phyloP scores from a whole-genome alignment of 176 grass and related monocot genomes.

The maize (Zea mays) region Zm-B73-REFERENCE-NAM-5.0 NC_050096.1:176945501-176946000 shows the following conservation, averaged over 20 bases:
- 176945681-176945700: constrained; percentile 32
- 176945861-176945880: constrained; percentile 49
- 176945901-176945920: constrained; percentile 30
- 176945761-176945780: not conserved
- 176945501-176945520: too few species aligned
- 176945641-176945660: not conserved
- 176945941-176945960: not conserved
- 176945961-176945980: not conserved
- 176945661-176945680: constrained; percentile 32
- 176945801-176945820: not conserved
- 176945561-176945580: not conserved
- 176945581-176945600: constrained; percentile 83
- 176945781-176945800: not conserved
- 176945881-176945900: constrained; percentile 47
- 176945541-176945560: not conserved
- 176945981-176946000: too few species aligned
- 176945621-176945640: constrained; percentile 55
- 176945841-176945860: constrained; percentile 29
- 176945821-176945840: too few species aligned
- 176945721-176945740: constrained; percentile 41
- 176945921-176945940: constrained; percentile 19
- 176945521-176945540: not conserved
- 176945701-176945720: constrained; percentile 36
- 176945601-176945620: constrained; percentile 43
- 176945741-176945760: constrained; percentile 12